Base-by-base conservation (phyloP, 371 early-diverging fungal genomes). In the Sporodiniella umbellata region DNA sequence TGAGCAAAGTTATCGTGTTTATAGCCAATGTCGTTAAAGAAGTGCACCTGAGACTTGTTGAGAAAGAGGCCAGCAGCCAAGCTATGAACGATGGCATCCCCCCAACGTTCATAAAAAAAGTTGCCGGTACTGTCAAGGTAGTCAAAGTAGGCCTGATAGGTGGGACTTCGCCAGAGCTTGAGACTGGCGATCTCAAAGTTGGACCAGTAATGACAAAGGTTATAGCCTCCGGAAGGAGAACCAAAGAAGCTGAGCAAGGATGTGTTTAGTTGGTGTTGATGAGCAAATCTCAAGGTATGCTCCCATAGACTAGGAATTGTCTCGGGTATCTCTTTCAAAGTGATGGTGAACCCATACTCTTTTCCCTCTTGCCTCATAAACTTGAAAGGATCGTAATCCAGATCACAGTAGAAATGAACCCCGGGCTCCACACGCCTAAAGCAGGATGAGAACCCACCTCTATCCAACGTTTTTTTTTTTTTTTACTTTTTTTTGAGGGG, bases 371-470 rank as follows among this genome's bases (percentile, higher is more conserved):
- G 64, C 55, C 75, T 67, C 89, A 94, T 89, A 60, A 70, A 90
- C 42, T 66, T 46, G 65, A 98, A 97, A 4, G 95, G 95, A 61
- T 98, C 98, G 62, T 89, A 85, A 54, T 87, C 85, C 7, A 98
- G 70, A 46, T 94, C 85, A 61, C 98, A 98, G 51, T 79, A 86
- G 54, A 91, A 94, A 22, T 83, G 74, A 4, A 95, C 95, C 11
- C 85, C 91, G 7, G 98, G 98, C 62, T 98, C 98, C 4, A 98
- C 83, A 19, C 99, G 72, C 98, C 98, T 97, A 74, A 89, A 90
- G 59, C 45, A 35, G 23, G 15, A 40, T 14, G 28, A 21, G 19
- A 33, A 24, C 4, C 23, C 8, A 43, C 17, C 30, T 17, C 11
- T n/a, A 39, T 24, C 18, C 38, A 15, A 37, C 14, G 18, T 37